A percentile compares a stretch with the other conserved stretches of the same genome.
Conservation (phyloP, 768 basidiomycete species). For the Pulveroboletus sp. region DNA sequence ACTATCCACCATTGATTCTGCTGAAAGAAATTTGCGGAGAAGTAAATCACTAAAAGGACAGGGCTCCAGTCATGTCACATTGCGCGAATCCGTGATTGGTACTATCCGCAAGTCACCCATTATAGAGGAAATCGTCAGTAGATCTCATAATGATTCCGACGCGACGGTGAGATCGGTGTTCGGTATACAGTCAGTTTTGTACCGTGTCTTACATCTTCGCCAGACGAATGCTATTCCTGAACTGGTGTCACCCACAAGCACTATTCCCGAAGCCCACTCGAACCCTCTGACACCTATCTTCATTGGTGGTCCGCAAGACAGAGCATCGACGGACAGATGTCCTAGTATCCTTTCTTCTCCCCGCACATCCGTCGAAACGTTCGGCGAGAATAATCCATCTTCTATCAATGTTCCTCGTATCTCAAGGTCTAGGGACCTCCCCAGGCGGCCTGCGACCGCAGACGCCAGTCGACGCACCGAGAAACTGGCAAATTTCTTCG, state of each 20-base stretch:
- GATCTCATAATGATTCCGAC: not conserved
- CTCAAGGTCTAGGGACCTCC: not conserved
- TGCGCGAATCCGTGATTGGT: not conserved
- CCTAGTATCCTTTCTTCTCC: not conserved
- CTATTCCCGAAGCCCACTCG: not conserved
- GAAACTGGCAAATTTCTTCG: constrained; percentile 16
- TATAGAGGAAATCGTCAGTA: not conserved
- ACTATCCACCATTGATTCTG: not conserved
- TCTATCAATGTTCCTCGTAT: not conserved
- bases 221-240: not conserved
- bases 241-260: not conserved
- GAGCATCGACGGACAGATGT: not conserved
- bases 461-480: constrained; percentile 10
- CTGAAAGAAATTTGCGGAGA: constrained; percentile 19
- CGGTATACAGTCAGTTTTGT: not conserved
- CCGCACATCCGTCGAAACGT: not conserved
- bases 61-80: not conserved
- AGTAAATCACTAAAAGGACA: constrained; percentile 28
- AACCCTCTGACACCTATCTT: not conserved
- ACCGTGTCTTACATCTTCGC: constrained; percentile 1
- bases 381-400: not conserved
- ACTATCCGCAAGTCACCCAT: not conserved
- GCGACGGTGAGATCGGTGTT: constrained; percentile 5
- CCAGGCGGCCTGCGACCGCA: constrained; percentile 2
- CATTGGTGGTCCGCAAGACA: not conserved